Evolutionary conservation across 2,329 filamentous ascomycete genomes (phyloP), one percentile per base, ranked within the genome.

Genomic region (Pochonia chlamydosporia): DNA sequence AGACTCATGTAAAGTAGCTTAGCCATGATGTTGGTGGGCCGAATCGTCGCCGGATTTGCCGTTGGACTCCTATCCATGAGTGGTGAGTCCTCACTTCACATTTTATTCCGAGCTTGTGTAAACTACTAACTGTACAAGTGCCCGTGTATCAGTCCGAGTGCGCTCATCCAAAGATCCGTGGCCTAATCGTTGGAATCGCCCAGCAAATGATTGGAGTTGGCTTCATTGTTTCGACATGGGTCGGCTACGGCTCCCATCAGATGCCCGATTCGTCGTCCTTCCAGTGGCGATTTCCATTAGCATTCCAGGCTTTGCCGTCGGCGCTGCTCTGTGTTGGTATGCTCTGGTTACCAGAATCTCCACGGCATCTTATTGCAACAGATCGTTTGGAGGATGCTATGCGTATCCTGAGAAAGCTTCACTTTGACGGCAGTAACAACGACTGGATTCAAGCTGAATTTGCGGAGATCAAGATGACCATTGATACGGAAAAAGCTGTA

Each of bases 371-470:
- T 9, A 62, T 70, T 35, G 59, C 59, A 33, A 68, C 62, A 18
- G 68, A 66, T 25, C 56, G 58, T 3, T 55, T 68, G 42, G 68
- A 72, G 4, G 69, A 76, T 49, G 72, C 63, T 4, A 59, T 67
- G 53, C 56, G 47, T 2, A 64, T 69, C 14, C 60, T 75, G 2
- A 54, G 56, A 23, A 77, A 72, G 43, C 56, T 83, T 5, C 78
- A 81, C 48, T 74, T 63, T 49, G 63, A 79, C 44, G 76, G 76
- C 20, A 61, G 54, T 3, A 79, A 80, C 45, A 72, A 76, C 1
- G 76, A 80, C 0, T 80, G 73, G 66, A 73, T 84, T 43, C 59
- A 76, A 31, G 54, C 61, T 1, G 76, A 81, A 54, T 80, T 75
- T 54, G 65, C 71, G 35, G 75, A 81, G 52, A 82, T 82, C 56